Evolutionary conservation across 2,329 filamentous ascomycete species (phyloP).

Genomic region (Apiospora malaysiana): DNA sequence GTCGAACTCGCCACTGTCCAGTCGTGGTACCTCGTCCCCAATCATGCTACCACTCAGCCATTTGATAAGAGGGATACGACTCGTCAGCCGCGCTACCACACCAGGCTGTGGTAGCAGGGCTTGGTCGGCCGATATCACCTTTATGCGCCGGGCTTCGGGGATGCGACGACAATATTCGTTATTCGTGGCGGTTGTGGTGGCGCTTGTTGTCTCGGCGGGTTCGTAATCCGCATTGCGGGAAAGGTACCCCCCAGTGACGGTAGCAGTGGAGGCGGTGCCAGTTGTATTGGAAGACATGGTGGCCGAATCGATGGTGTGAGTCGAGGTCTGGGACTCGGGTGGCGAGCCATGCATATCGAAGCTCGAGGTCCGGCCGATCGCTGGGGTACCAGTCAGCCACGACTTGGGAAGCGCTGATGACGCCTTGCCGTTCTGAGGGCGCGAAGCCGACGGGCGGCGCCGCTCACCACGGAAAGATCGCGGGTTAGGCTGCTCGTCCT

Average conservation of each 20-base stretch:
- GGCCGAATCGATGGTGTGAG: slow-evolving; percentile 62
- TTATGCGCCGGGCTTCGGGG: slow-evolving; percentile 68
- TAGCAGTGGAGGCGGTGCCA: slow-evolving; percentile 51
- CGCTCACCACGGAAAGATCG: slow-evolving; percentile 23
- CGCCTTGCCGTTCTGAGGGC: slow-evolving; percentile 22
- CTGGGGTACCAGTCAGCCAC: slow-evolving; percentile 32
- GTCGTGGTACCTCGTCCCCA: slow-evolving; percentile 75
- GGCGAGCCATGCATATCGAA: slow-evolving; percentile 46
- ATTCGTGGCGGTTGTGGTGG: slow-evolving; percentile 40
- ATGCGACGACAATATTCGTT: slow-evolving; percentile 65
- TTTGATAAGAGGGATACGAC: slow-evolving; percentile 70
- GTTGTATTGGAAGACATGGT: slow-evolving; percentile 52
- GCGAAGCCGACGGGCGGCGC: slow-evolving; percentile 25
- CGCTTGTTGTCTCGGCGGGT: slow-evolving; percentile 26
- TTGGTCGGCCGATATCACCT: slow-evolving; percentile 71
- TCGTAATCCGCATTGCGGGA: slow-evolving; percentile 4
- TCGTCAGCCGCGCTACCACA: slow-evolving; percentile 66
- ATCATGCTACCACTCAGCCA: slow-evolving; percentile 79
- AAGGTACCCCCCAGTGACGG: slow-evolving; percentile 45
- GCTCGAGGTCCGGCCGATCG: slow-evolving; percentile 26
- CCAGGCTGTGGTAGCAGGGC: slow-evolving; percentile 74
- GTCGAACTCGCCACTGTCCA: slow-evolving; percentile 78
- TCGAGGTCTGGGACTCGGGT: slow-evolving; percentile 55
- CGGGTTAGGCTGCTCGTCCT: slow-evolving; percentile 29
- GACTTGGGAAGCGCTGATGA: slow-evolving; percentile 38